These are phyloP conservation scores for Macrocystidia cucumis DNA, from an alignment of 1,284 basidiomycete species.

Conservation along the genomic window DNA sequence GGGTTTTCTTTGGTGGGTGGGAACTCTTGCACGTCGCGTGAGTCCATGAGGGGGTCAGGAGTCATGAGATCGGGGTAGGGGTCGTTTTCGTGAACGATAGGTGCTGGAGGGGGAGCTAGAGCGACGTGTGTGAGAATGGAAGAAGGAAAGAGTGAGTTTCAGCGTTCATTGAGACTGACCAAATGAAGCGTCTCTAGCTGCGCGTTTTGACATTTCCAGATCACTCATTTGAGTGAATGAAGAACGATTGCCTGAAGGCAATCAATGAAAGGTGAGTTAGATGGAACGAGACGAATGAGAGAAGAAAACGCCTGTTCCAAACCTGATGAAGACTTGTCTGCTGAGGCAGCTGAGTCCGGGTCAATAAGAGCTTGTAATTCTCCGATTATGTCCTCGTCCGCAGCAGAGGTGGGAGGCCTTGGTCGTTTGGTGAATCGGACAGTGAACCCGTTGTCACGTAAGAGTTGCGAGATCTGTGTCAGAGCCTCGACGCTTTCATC, in stretches of 20 bases:
- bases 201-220: conserved; percentile 6
- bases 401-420: too few species aligned
- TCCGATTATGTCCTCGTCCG: not conserved
- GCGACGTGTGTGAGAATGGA: not conserved
- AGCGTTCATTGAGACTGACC: too few species aligned
- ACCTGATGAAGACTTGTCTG: too few species aligned
- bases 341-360: not conserved
- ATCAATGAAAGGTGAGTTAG: too few species aligned
- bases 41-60: conserved; percentile 52
- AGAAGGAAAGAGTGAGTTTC: conserved; percentile 1
- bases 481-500: conserved; percentile 9
- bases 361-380: not conserved
- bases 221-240: conserved; percentile 2
- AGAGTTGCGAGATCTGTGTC: conserved; percentile 8
- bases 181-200: conserved; percentile 5
- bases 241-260: too few species aligned
- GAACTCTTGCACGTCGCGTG: conserved; percentile 43
- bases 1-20: conserved; percentile 40
- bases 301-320: too few species aligned
- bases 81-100: conserved; percentile 10
- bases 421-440: conserved; percentile 6
- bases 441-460: conserved; percentile 8
- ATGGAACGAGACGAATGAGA: too few species aligned
- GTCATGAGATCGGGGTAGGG: conserved; percentile 51
- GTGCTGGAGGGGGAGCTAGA: conserved; percentile 6